These are phyloP conservation scores for Elsinoe fawcettii DNA, from an alignment of 2,329 filamentous ascomycete genomes.

Conservation along the genomic window DNA sequence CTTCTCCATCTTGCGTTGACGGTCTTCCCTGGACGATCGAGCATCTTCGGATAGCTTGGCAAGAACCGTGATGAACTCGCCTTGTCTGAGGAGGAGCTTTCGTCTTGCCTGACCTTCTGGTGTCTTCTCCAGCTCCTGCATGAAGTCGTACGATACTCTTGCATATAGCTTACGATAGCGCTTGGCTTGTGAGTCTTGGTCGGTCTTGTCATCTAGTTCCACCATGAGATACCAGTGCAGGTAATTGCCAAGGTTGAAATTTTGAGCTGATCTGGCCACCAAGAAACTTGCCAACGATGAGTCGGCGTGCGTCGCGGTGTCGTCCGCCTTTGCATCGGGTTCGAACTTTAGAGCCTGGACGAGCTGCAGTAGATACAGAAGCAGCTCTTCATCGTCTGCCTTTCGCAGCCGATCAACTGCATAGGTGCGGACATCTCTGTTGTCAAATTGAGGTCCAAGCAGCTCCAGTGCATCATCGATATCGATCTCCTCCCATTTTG, in stretches of 20 bases:
- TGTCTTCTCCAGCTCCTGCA: slow-evolving; percentile 70
- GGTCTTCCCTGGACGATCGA: slow-evolving; percentile 68
- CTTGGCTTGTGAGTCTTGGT: slow-evolving; percentile 36
- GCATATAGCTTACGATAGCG: slow-evolving; percentile 80
- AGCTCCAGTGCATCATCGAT: slow-evolving; percentile 93
- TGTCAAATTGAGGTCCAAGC: slow-evolving; percentile 85
- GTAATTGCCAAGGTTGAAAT: slow-evolving; percentile 87
- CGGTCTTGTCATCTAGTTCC: slow-evolving; percentile 76
- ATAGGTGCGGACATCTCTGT: slow-evolving; percentile 79
- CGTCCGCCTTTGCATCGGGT: slow-evolving; percentile 55
- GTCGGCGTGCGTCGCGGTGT: slow-evolving; percentile 47
- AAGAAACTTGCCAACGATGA: slow-evolving; percentile 86
- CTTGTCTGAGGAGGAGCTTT: slow-evolving; percentile 73
- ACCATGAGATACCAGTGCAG: slow-evolving; percentile 99
- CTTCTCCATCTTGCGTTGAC: slow-evolving; percentile 71
- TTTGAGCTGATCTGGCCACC: slow-evolving; percentile 77
- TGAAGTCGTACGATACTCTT: slow-evolving; percentile 92
- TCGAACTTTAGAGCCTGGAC: slow-evolving; percentile 96
- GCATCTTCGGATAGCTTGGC: slow-evolving; percentile 86
- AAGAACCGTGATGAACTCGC: slow-evolving; percentile 78
- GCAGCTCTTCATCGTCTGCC: slow-evolving; percentile 82
- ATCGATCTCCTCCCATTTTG: slow-evolving; percentile 94
- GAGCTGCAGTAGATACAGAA: slow-evolving; percentile 85
- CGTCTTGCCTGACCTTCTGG: slow-evolving; percentile 64
- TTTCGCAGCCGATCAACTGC: slow-evolving; percentile 88